phyloP scores from a whole-genome alignment of 768 basidiomycete genomes.

The Tricholoma furcatifolium region DNA sequence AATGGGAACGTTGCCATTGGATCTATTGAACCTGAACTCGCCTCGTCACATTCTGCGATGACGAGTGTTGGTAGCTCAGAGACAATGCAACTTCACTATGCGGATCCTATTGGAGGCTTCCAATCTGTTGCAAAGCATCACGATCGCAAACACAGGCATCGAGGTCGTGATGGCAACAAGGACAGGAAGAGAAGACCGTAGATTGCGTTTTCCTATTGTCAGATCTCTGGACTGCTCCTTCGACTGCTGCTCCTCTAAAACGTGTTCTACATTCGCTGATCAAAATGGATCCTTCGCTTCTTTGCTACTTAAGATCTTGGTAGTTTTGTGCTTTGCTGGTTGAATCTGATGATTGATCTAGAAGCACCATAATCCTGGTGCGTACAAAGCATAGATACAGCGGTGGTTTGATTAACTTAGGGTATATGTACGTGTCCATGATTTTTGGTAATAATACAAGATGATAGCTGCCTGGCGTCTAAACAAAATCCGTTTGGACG shows the following conservation, averaged over 20 bases:
- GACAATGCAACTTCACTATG: slow-evolving; percentile 15
- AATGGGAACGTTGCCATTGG: not conserved
- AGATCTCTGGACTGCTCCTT: not conserved
- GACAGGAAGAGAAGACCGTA: slow-evolving; percentile 21
- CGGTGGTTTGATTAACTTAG: too few species aligned
- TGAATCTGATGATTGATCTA: too few species aligned
- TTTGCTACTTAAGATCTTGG: not conserved
- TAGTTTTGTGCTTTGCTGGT: too few species aligned
- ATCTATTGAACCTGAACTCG: not conserved
- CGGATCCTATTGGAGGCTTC: slow-evolving; percentile 25
- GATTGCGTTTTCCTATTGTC: not conserved
- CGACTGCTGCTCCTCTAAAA: not conserved
- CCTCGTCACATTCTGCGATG: not conserved
- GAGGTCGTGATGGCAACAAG: slow-evolving; percentile 18
- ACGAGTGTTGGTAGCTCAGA: not conserved
- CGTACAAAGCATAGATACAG: too few species aligned
- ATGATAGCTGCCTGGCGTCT: too few species aligned
- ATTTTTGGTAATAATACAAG: too few species aligned
- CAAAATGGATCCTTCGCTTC: not conserved
- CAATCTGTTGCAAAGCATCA: slow-evolving; percentile 11
- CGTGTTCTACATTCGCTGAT: not conserved
- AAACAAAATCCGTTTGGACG: too few species aligned
- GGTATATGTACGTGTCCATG: too few species aligned
- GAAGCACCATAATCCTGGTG: too few species aligned
- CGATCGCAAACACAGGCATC: not conserved